Evolutionary conservation across 306 rosid genomes (phyloP).

Genomic region (Trichosanthes truncata): DNA sequence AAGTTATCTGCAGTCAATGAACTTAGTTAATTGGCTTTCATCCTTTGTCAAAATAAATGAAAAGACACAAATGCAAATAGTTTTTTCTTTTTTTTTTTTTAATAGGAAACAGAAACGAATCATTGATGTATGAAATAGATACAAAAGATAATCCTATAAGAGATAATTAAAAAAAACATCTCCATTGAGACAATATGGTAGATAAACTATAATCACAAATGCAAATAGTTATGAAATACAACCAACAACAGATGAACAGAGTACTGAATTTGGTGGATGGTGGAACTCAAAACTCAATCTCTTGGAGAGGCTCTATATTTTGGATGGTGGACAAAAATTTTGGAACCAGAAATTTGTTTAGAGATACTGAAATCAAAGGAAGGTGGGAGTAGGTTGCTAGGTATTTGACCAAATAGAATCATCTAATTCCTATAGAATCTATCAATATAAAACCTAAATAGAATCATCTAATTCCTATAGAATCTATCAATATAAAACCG

Average conservation of each 20-base stretch:
- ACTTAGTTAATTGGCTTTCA: neutral
- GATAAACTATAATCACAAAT: too few relatives aligned
- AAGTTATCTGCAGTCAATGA: slow-evolving; percentile 42
- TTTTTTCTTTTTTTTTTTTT: too few relatives aligned
- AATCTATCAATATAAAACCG: neutral
- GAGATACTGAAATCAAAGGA: neutral
- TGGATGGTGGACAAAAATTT: neutral
- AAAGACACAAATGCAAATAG: neutral
- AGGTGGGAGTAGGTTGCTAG: neutral
- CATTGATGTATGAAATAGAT: too few relatives aligned
- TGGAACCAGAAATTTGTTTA: neutral
- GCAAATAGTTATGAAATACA: slow-evolving; percentile 8
- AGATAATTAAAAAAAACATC: too few relatives aligned
- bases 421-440: neutral
- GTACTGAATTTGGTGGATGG: neutral
- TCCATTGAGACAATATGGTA: too few relatives aligned
- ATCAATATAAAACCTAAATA: neutral
- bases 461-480: neutral
- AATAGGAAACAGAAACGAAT: too few relatives aligned
- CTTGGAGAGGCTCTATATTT: neutral
- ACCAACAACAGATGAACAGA: neutral
- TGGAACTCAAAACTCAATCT: neutral
- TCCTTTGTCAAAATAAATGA: neutral
- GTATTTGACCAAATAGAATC: neutral
- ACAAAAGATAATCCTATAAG: too few relatives aligned